phyloP scores from a whole-genome alignment of 768 basidiomycete species.

The Paxillus rubicundulus region DNA sequence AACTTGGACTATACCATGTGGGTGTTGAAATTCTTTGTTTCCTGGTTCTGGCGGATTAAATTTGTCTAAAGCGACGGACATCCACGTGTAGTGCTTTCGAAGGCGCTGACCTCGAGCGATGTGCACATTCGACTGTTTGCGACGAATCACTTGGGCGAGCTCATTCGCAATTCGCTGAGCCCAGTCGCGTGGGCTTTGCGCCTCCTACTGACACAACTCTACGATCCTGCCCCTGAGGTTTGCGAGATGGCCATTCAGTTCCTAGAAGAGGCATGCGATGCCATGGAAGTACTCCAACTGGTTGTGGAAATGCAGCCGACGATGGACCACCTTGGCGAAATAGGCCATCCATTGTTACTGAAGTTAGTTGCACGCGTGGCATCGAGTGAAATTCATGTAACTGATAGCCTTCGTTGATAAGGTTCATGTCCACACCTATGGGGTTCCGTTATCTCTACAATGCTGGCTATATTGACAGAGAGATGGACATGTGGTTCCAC shows the following conservation, averaged over 20 bases:
- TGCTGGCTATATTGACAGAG: constrained; percentile 88
- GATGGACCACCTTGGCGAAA: constrained; percentile 91
- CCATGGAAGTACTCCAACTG: constrained; percentile 76
- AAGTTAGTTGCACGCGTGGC: constrained; percentile 51
- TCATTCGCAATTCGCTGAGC: constrained; percentile 62
- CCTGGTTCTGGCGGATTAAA: constrained; percentile 1
- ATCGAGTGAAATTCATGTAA: neutral
- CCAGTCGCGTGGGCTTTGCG: constrained; percentile 87
- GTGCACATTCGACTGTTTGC: constrained; percentile 87
- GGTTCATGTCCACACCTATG: constrained; percentile 91
- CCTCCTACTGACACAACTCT: constrained; percentile 90
- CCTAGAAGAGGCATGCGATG: constrained; percentile 87
- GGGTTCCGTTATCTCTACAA: constrained; percentile 93
- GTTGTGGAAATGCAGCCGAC: constrained; percentile 95
- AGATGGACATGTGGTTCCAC: constrained; percentile 96
- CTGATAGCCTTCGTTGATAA: constrained; percentile 28
- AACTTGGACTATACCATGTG: constrained; percentile 90
- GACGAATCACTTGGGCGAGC: constrained; percentile 79
- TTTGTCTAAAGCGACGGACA: constrained; percentile 78
- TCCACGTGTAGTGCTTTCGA: constrained; percentile 87
- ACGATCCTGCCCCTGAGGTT: constrained; percentile 89
- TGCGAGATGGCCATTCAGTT: constrained; percentile 87
- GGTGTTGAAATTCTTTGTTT: constrained; percentile 26
- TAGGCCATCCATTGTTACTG: constrained; percentile 83
- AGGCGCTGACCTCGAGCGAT: constrained; percentile 92